These are phyloP conservation scores for Leccinum boreale DNA, from an alignment of 768 basidiomycete genomes.

Conservation along the genomic window DNA sequence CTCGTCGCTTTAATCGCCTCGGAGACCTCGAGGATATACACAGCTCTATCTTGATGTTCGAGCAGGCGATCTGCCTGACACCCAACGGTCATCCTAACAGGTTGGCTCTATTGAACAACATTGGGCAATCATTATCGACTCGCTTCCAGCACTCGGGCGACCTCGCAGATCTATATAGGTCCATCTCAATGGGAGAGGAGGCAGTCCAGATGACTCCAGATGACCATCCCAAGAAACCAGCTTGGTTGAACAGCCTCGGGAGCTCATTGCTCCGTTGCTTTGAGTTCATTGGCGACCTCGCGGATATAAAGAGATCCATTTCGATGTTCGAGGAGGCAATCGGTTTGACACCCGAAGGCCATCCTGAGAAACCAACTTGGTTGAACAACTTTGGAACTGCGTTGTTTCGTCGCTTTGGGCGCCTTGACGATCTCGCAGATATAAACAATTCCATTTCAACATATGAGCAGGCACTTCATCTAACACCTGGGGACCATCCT, in stretches of 20 bases:
- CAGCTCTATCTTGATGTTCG: background rate
- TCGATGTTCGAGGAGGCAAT: too few species aligned
- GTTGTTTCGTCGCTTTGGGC: too few species aligned
- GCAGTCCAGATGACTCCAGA: background rate
- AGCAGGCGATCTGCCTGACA: background rate
- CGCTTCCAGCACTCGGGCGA: background rate
- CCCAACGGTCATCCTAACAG: background rate
- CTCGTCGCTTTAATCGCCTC: background rate
- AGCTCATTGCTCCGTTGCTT: too few species aligned
- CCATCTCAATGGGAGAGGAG: background rate
- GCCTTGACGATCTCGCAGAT: too few species aligned
- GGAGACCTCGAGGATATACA: background rate
- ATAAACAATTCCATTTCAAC: too few species aligned
- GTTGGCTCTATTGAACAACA: background rate
- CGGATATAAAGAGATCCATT: too few species aligned
- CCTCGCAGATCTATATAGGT: background rate
- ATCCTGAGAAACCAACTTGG: too few species aligned
- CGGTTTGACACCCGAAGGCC: too few species aligned
- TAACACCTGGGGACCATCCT: too few species aligned
- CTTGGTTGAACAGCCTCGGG: background rate
- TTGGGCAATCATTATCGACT: background rate
- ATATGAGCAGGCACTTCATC: too few species aligned
- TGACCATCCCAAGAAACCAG: background rate
- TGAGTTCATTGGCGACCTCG: too few species aligned
- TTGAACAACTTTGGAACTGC: too few species aligned